These are phyloP conservation scores for Wallacemonas sp. DNA, from an alignment of 208 protist genomes.

Conservation along the genomic window DNA sequence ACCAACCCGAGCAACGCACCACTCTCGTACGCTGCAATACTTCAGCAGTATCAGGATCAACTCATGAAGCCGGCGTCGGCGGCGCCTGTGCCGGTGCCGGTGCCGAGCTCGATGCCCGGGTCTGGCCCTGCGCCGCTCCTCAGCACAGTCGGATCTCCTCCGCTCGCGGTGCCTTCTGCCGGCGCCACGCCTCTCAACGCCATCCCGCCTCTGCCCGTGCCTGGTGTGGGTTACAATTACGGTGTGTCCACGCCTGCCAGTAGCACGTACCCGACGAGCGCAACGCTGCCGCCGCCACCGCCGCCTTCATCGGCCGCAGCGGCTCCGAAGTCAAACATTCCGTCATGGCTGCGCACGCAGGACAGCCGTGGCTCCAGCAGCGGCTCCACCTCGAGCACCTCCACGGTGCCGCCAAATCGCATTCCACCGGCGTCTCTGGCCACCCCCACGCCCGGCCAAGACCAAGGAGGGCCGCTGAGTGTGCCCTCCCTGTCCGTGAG, in stretches of 20 bases:
- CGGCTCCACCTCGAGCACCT: slow-evolving; percentile 11
- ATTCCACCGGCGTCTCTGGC: background rate
- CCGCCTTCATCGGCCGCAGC: no score
- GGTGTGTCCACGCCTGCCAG: background rate
- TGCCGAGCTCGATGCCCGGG: no score
- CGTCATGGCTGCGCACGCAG: slow-evolving; percentile 12
- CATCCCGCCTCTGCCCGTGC: background rate
- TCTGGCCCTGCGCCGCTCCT: background rate
- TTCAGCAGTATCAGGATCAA: slow-evolving; percentile 14
- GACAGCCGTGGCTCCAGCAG: background rate
- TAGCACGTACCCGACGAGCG: background rate
- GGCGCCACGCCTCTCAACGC: background rate
- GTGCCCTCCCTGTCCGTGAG: background rate
- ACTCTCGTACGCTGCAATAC: slow-evolving; percentile 6
- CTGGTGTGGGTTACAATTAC: slow-evolving; percentile 13
- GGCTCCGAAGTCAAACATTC: background rate
- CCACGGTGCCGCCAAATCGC: slow-evolving; percentile 12
- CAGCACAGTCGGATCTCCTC: slow-evolving; percentile 7
- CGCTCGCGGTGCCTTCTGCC: background rate
- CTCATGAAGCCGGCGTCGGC: slow-evolving; percentile 2
- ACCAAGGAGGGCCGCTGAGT: no score
- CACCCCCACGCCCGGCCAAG: background rate
- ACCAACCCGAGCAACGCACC: background rate
- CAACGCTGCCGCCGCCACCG: slow-evolving; percentile 1
- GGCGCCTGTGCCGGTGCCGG: background rate